Evolutionary conservation across 345 rosid genomes (phyloP).

Genomic region (Excoecaria cochinchinensis): DNA sequence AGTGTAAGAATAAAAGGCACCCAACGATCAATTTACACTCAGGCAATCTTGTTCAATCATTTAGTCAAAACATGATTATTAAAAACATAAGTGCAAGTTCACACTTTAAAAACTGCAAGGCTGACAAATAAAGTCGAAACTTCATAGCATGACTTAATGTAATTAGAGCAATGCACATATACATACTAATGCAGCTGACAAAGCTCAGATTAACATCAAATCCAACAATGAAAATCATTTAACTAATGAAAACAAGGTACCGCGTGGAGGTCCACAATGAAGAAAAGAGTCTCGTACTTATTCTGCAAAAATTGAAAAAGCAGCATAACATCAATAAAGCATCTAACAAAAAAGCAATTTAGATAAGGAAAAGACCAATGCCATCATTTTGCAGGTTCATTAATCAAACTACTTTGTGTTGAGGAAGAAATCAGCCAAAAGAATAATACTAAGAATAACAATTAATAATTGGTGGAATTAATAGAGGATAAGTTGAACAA

Average conservation of each 20-base stretch:
- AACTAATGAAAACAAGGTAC: conserved; percentile 36
- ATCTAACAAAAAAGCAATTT: not conserved
- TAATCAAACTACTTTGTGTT: not conserved
- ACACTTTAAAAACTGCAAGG: not conserved
- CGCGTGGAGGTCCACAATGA: conserved; percentile 88
- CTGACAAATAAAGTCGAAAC: not conserved
- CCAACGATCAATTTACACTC: not conserved
- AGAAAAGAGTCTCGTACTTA: conserved; percentile 75
- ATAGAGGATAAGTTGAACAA: not conserved
- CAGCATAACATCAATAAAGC: not conserved
- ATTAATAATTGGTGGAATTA: not conserved
- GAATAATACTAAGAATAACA: not conserved
- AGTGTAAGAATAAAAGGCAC: not conserved
- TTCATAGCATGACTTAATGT: not conserved
- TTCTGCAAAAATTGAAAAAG: conserved; percentile 47
- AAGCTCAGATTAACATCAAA: not conserved
- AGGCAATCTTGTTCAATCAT: not conserved
- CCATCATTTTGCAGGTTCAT: not conserved
- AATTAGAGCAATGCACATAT: not conserved
- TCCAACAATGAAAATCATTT: not conserved
- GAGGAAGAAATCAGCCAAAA: not conserved
- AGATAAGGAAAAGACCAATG: not conserved
- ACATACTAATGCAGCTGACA: not conserved
- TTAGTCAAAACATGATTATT: not conserved
- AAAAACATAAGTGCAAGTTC: not conserved